Evolutionary conservation across 106 monocot genomes (phyloP), one percentile per base, ranked within the genome.

Genomic region (Phalaenopsis aphrodite): DNA sequence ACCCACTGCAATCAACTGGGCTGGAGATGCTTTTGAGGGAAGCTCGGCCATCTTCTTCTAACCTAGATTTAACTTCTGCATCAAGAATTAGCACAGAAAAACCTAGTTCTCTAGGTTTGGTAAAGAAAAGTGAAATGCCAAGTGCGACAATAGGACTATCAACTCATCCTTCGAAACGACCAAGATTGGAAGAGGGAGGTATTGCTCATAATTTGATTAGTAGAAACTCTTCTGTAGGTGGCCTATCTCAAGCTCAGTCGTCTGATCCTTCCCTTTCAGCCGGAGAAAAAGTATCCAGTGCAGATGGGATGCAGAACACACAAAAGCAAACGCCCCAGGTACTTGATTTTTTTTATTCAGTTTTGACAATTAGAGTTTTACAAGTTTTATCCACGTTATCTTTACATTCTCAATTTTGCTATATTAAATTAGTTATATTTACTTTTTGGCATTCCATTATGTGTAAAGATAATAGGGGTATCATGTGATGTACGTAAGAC

Each of bases 311-410:
- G 19, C 89, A 81, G 79, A 75, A 81, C 19, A n/a, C 80, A 68
- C 88, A 88, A 30, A 88, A 89, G 56, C 85, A 83, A 45, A 76
- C 79, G 10, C 79, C 52, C 83, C 91, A 91, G 88, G 90, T 88
- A 81, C 39, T 78, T 39, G 47, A 47, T 41, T 81, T 39, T 18
- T n/a, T 80, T 16, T 77, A 68, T 69, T 42, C 42, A 43, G n/a
- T 45, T 5, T 17, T 18, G 30, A 30, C 9, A 6, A 12, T 30
- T 30, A 9, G 67, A 36, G 67, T 67, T 10, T 66, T 66, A 5
- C 66, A 30, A 66, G 30, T 30, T 66, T 30, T 36, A 24, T 30
- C 21, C 11, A 30, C 7, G 30, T 36, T 23, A 1, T 24, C 30
- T 66, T 66, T 23, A 30, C 4, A 66, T 66, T 23, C n/a, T 66